Conservation (phyloP, 129 eudicot genomes). For the Silybum marianum region DNA sequence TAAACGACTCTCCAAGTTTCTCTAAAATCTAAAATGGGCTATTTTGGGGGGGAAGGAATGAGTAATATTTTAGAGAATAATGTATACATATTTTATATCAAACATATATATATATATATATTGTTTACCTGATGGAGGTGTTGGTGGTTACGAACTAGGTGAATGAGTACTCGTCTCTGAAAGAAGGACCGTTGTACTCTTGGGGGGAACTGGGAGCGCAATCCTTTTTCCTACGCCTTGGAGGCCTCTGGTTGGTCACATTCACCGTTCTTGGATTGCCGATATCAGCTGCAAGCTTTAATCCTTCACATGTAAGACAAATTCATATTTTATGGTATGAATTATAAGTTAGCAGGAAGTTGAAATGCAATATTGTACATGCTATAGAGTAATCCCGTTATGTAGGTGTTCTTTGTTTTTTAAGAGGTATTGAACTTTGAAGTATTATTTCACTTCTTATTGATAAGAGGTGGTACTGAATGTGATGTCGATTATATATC, state of each 20-base stretch:
- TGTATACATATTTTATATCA: background rate
- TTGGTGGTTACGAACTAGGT: slow-evolving; percentile 50
- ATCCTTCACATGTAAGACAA: slow-evolving; percentile 71
- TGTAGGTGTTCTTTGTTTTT: background rate
- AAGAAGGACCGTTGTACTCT: slow-evolving; percentile 82
- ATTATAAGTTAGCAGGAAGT: no score
- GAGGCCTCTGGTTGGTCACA: slow-evolving; percentile 90
- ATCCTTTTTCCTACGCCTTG: slow-evolving; percentile 79
- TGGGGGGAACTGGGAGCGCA: slow-evolving; percentile 91
- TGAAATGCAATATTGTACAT: background rate
- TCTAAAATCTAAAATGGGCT: background rate
- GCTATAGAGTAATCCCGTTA: no score
- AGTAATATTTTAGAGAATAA: background rate
- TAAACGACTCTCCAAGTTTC: background rate
- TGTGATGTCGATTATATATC: background rate
- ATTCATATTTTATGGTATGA: background rate
- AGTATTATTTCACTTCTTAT: background rate
- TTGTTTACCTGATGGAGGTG: slow-evolving; percentile 10
- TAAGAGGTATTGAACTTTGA: no score
- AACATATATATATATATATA: background rate
- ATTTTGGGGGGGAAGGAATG: background rate
- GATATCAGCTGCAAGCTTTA: slow-evolving; percentile 96
- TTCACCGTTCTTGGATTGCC: slow-evolving; percentile 86
- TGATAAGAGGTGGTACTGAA: background rate
- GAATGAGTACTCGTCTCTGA: slow-evolving; percentile 94